Conservation (phyloP, 306 rosid genomes). For the Sechiopsis laciniata region DNA sequence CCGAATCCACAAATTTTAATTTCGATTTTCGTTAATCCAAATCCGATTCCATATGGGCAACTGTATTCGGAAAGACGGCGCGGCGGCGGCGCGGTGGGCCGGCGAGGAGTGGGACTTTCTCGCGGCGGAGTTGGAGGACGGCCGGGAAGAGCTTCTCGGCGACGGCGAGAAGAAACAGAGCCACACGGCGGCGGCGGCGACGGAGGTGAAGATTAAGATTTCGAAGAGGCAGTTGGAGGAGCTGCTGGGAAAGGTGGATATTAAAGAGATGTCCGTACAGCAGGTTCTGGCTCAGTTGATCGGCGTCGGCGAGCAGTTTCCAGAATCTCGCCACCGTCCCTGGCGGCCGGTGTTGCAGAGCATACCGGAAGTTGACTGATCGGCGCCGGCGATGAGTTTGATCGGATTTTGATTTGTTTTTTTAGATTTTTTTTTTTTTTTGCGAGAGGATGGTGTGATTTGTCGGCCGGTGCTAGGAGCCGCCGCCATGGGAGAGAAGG, state of each 20-base stretch:
- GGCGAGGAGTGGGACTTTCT: constrained; percentile 44
- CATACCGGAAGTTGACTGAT: constrained; percentile 57
- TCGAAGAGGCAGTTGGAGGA: constrained; percentile 61
- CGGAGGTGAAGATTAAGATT: constrained; percentile 69
- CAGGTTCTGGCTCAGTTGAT: constrained; percentile 52
- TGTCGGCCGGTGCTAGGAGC: background rate
- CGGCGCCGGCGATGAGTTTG: background rate
- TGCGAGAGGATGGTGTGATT: background rate
- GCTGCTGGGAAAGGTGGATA: constrained; percentile 41
- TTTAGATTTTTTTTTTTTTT: background rate
- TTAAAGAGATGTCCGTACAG: constrained; percentile 46
- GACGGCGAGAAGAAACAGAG: background rate
- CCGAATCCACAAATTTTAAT: background rate
- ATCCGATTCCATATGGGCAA: constrained; percentile 52
- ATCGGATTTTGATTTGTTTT: background rate
- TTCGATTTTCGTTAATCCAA: background rate
- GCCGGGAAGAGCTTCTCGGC: constrained; percentile 10
- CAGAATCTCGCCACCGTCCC: constrained; percentile 35
- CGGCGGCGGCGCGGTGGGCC: constrained; percentile 29
- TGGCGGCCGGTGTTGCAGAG: constrained; percentile 74
- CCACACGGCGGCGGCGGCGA: background rate
- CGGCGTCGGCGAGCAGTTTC: constrained; percentile 24
- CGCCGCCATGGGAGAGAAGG: background rate
- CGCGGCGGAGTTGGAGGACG: constrained; percentile 14
- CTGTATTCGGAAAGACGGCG: constrained; percentile 44